Conservation (phyloP, 441 rosid species). For the Croton setiger region DNA sequence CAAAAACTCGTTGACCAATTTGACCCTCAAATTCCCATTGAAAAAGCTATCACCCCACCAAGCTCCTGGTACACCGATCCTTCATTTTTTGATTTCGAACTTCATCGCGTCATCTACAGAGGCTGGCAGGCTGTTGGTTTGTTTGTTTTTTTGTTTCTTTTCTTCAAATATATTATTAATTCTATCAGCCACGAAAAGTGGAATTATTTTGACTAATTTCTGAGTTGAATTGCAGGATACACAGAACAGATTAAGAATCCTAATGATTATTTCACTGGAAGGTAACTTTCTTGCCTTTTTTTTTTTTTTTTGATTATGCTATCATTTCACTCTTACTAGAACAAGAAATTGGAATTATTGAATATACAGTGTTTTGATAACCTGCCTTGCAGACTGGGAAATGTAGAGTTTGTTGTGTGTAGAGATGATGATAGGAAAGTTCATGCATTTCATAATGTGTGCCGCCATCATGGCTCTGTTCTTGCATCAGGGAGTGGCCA, state of each 20-base stretch:
- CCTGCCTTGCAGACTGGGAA: conserved; percentile 82
- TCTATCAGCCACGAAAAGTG: neutral
- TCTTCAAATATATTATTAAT: too few relatives aligned
- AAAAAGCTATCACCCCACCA: conserved; percentile 73
- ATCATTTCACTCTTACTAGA: neutral
- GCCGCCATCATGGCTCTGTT: conserved; percentile 88
- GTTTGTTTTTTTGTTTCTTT: conserved; percentile 15
- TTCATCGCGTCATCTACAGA: conserved; percentile 63
- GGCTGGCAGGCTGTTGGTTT: conserved; percentile 89
- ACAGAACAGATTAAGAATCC: conserved; percentile 61
- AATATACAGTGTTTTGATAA: too few relatives aligned
- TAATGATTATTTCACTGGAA: conserved; percentile 68
- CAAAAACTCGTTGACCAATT: conserved; percentile 43
- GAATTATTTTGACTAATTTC: neutral
- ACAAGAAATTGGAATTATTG: neutral
- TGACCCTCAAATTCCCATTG: conserved; percentile 58
- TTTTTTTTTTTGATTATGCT: neutral
- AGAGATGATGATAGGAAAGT: conserved; percentile 62
- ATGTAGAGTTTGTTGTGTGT: conserved; percentile 71
- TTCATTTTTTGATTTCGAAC: conserved; percentile 49
- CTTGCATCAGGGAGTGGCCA: conserved; percentile 73
- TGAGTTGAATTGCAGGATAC: conserved; percentile 41
- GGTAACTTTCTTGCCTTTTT: conserved; percentile 29
- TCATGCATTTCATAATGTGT: conserved; percentile 79
- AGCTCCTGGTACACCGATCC: conserved; percentile 79